Percentiles rank a stretch among this genome's conserved stretches.
These are phyloP conservation scores for Fusarium sp. DNA, from an alignment of 2,329 filamentous ascomycete genomes.

Conservation along the genomic window DNA sequence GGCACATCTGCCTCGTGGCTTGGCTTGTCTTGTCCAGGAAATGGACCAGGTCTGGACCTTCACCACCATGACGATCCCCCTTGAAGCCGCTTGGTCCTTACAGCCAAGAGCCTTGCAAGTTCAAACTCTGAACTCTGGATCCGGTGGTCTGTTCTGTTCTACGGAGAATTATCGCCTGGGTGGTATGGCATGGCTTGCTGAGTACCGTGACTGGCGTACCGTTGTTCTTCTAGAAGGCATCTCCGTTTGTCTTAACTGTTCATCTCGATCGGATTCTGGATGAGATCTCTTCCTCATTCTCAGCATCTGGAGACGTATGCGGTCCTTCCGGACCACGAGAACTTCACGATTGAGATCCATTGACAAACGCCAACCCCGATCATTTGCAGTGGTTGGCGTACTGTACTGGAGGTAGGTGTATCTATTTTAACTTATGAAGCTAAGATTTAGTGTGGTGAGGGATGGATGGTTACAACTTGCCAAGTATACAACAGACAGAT, in stretches of 20 bases:
- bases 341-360: conserved; percentile 11
- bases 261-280: neutral
- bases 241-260: conserved; percentile 21
- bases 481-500: neutral
- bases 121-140: neutral
- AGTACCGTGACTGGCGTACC: conserved; percentile 20
- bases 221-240: conserved; percentile 36
- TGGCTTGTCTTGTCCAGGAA: conserved; percentile 16
- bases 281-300: conserved; percentile 25
- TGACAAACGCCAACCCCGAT: conserved; percentile 26
- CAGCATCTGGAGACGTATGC: conserved; percentile 1
- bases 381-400: neutral
- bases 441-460: conserved; percentile 19
- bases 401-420: conserved; percentile 11
- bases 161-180: conserved; percentile 29
- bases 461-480: conserved; percentile 29
- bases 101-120: neutral
- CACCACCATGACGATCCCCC: conserved; percentile 25
- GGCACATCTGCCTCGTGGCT: conserved; percentile 31
- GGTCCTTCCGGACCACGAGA: conserved; percentile 19
- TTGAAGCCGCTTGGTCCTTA: conserved; percentile 15
- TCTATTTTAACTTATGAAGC: conserved; percentile 37
- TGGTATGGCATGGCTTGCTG: neutral
- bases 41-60: conserved; percentile 21
- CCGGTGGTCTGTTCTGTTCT: neutral